Evolutionary conservation across 2,329 filamentous ascomycete species (phyloP).

Genomic region (Verticillium nonalfalfae): DNA sequence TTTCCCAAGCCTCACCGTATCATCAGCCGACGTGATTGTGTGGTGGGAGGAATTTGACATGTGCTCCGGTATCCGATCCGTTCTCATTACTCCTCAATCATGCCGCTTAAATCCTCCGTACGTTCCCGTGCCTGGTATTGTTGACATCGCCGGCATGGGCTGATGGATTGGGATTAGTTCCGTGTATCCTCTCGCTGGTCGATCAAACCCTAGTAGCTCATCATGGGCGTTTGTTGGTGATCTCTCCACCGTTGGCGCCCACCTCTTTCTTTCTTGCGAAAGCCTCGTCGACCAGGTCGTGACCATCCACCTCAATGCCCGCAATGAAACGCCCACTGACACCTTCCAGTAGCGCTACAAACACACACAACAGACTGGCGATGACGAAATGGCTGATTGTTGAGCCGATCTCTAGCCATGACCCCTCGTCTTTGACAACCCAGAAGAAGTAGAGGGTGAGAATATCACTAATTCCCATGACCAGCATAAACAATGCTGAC

Average conservation of each 20-base stretch:
- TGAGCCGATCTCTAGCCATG: conserved; percentile 95
- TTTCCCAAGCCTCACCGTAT: not conserved
- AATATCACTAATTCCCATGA: conserved; percentile 86
- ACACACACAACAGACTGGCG: conserved; percentile 81
- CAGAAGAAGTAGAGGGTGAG: conserved; percentile 96
- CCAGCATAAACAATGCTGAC: conserved; percentile 86
- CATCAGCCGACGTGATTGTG: not conserved
- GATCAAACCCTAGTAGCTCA: not conserved
- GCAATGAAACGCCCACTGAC: conserved; percentile 77
- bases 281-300: not conserved
- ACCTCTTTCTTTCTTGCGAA: not conserved
- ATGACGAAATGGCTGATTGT: conserved; percentile 96
- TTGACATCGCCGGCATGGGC: not conserved
- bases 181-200: not conserved
- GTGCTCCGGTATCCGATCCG: not conserved
- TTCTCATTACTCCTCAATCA: not conserved
- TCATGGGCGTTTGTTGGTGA: not conserved
- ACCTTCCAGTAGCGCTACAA: conserved; percentile 81
- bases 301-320: conserved; percentile 64
- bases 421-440: conserved; percentile 93
- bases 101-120: not conserved
- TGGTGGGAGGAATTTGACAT: not conserved
- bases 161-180: not conserved
- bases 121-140: not conserved
- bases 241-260: not conserved